A percentile compares a stretch with the other conserved stretches of the same genome.
Conservation (phyloP, 306 rosid genomes). For the Mimosa bimucronata region DNA sequence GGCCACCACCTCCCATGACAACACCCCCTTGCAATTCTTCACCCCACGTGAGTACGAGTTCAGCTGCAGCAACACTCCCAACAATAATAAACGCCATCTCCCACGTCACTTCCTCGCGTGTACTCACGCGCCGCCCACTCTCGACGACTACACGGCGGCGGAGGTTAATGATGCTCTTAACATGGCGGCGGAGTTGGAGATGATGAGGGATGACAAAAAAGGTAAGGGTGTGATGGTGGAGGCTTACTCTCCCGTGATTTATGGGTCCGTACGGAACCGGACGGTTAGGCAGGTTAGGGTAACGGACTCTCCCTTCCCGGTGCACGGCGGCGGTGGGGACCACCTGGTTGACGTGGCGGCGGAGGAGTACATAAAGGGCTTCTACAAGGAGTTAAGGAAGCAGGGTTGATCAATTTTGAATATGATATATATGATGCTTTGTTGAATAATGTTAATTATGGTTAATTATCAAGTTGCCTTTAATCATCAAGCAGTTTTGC, state of each 20-base stretch:
- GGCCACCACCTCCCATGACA: no score
- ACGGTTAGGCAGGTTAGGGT: conserved; percentile 75
- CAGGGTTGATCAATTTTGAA: conserved; percentile 39
- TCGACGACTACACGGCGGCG: conserved; percentile 59
- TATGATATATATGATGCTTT: not conserved
- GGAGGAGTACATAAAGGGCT: conserved; percentile 75
- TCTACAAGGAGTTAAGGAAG: conserved; percentile 63
- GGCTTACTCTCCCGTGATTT: conserved; percentile 58
- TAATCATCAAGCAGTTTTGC: not conserved
- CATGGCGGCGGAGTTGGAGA: conserved; percentile 63
- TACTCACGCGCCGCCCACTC: conserved; percentile 55
- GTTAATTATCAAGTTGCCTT: not conserved
- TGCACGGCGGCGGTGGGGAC: conserved; percentile 51
- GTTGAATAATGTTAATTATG: not conserved
- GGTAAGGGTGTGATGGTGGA: conserved; percentile 20
- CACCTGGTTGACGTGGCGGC: conserved; percentile 75
- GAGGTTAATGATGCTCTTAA: conserved; percentile 45
- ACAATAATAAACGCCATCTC: conserved; percentile 53
- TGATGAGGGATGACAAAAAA: conserved; percentile 39
- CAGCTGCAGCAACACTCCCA: conserved; percentile 89
- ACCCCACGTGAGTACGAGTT: conserved; percentile 76
- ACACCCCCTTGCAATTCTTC: conserved; percentile 23
- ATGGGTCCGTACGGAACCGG: conserved; percentile 60
- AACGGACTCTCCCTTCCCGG: conserved; percentile 91
- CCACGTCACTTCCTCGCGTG: conserved; percentile 49